These are phyloP conservation scores for Ascodesmis nigricans DNA, from an alignment of 495 filamentous ascomycete genomes.

Conservation along the genomic window DNA sequence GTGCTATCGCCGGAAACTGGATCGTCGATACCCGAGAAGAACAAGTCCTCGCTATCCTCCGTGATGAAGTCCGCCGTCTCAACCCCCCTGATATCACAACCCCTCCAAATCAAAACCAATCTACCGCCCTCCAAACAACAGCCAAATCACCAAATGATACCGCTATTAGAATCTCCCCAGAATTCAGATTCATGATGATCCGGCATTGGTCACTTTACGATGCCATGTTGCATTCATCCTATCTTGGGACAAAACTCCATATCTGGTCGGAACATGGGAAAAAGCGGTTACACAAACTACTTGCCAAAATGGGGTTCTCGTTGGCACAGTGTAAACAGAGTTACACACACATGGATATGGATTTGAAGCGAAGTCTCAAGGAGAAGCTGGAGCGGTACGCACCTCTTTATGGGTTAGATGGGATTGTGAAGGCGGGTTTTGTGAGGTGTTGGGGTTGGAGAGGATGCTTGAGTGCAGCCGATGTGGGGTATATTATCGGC, in stretches of 20 bases:
- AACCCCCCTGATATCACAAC: constrained; percentile 50
- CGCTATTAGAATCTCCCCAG: constrained; percentile 76
- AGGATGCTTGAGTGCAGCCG: constrained; percentile 72
- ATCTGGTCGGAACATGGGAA: constrained; percentile 81
- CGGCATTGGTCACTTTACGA: constrained; percentile 95
- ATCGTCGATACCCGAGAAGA: constrained; percentile 53
- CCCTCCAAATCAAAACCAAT: constrained; percentile 1
- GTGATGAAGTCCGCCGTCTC: constrained; percentile 84
- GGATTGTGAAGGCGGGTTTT: constrained; percentile 90
- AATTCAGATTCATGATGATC: constrained; percentile 82
- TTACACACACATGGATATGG: constrained; percentile 98
- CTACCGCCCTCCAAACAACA: constrained; percentile 50
- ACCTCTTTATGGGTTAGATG: constrained; percentile 74
- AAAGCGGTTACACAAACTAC: constrained; percentile 80
- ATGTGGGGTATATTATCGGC: constrained; percentile 74
- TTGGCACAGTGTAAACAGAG: constrained; percentile 80
- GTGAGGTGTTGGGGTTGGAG: constrained; percentile 96
- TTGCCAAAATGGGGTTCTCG: constrained; percentile 96
- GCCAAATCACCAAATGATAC: constrained; percentile 76
- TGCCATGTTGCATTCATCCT: constrained; percentile 93
- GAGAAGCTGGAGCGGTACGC: constrained; percentile 72
- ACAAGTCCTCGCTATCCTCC: constrained; percentile 57
- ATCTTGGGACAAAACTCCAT: constrained; percentile 75
- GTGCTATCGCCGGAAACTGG: constrained; percentile 45
- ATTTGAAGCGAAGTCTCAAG: constrained; percentile 74